Evolutionary conservation across 805 yeast species (phyloP), one percentile per base, ranked within the genome.

Genomic region (Saturnispora sekii): DNA sequence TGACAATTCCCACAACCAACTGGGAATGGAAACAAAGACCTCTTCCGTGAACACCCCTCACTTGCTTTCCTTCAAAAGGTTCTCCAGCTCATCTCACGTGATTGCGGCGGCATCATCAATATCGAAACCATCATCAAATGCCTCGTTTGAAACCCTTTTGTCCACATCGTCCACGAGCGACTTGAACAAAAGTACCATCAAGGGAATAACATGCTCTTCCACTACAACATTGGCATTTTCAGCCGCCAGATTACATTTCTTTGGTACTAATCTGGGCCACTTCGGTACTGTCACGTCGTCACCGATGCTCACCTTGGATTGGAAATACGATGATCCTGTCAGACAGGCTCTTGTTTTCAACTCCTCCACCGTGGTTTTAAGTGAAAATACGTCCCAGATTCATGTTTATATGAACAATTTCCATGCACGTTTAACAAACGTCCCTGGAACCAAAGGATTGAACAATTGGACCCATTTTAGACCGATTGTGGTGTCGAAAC

Each of bases 231-330:
- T 79, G 15, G 82, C 76, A 0, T 81, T 69, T 48, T 65, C 78
- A 0, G 63, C 61, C 4, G 56, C 65, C 33, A 70, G 70, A 6
- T 48, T 82, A 3, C 73, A 66, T 48, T 63, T 76, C 34, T 86
- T 94, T 94, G 96, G 96, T 3, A 64, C 80, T 14, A 84, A 86
- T 56, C 62, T 76, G 21, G 96, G 96, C 0, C 95, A 86, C 60
- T 77, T 86, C 80, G 90, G 90, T n/a, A 38, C 41, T 2, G 44
- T 48, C 5, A 32, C 46, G n/a, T 30, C 44, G 11, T 44, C 38
- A 35, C 26, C 48, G 12, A 31, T 30, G 3, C 58, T 66, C 51
- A 77, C 78, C 1, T 52, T 60, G 1, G 52, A 67, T 44, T 58
- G 70, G 16, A 65, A 61, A 29, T 70, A 77, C 36, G 75, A 71